Evolutionary conservation across 495 filamentous ascomycete genomes (phyloP).

Genomic region (Friedmanniomyces simplex): DNA sequence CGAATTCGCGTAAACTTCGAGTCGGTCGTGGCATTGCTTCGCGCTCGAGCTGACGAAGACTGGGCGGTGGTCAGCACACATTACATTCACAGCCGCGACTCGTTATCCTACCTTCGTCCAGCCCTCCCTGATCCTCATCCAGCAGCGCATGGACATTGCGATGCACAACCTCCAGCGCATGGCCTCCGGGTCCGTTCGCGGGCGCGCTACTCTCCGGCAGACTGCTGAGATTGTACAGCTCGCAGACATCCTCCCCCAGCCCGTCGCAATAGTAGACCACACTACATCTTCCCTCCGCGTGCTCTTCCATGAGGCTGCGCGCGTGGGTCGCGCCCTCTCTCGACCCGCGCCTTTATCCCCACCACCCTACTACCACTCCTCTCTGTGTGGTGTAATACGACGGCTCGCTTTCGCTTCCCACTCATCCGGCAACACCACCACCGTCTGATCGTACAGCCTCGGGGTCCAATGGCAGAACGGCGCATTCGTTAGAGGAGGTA

Average conservation of each 20-base stretch:
- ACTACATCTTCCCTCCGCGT: conserved; percentile 7
- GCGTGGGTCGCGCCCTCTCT: not conserved
- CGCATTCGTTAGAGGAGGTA: not conserved
- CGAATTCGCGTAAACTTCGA: conserved; percentile 9
- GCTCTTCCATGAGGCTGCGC: conserved; percentile 16
- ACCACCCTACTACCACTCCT: too few species aligned
- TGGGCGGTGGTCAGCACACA: not conserved
- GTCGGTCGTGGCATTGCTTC: conserved; percentile 6
- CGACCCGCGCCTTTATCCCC: not conserved
- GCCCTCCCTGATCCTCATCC: conserved; percentile 20
- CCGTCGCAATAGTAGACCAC: conserved; percentile 19
- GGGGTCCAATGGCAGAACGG: not conserved
- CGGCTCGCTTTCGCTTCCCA: not conserved
- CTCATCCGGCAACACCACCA: not conserved
- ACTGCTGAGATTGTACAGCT: conserved; percentile 3
- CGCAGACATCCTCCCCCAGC: conserved; percentile 4
- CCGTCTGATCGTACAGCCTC: not conserved
- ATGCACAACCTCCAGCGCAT: not conserved
- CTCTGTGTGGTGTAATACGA: not conserved
- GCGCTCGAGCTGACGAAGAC: conserved; percentile 16
- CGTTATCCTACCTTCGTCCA: conserved; percentile 11
- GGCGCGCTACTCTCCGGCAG: not conserved
- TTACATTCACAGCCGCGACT: not conserved
- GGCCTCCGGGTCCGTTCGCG: not conserved
- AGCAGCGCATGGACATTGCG: conserved; percentile 15